Percentiles rank a stretch among this genome's conserved stretches.
Evolutionary conservation across 169 alveolate species (phyloP).

Genomic region (Cryptosporidium tyzzeri): DNA sequence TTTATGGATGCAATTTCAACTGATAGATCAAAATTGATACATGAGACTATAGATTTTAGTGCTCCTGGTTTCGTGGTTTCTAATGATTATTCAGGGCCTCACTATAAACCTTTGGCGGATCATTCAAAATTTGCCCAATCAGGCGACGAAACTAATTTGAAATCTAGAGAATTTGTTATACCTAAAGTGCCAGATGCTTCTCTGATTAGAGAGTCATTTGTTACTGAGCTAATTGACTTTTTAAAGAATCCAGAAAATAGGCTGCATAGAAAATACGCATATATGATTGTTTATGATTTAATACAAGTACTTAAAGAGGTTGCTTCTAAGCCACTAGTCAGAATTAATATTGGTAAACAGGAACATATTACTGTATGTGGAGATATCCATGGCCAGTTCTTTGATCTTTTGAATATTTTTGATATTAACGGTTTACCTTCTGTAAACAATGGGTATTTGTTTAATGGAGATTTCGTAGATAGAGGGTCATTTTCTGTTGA

Average conservation of each 20-base stretch:
- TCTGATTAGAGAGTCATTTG: conserved; percentile 77
- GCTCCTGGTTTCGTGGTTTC: conserved; percentile 7
- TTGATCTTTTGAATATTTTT: conserved; percentile 96
- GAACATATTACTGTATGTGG: conserved; percentile 98
- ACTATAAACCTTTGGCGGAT: not conserved
- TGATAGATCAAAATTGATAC: conserved; percentile 74
- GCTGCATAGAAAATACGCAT: conserved; percentile 93
- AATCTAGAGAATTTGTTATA: conserved; percentile 1
- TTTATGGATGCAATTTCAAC: conserved; percentile 87
- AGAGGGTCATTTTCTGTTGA: conserved; percentile 99
- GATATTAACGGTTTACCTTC: conserved; percentile 96
- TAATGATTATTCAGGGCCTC: conserved; percentile 48
- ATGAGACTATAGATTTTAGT: conserved; percentile 50
- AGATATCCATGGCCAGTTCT: conserved; percentile 99
- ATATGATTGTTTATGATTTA: conserved; percentile 89
- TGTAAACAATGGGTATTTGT: conserved; percentile 95
- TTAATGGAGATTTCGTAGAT: conserved; percentile 99
- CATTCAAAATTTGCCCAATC: not conserved
- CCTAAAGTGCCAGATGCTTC: not conserved
- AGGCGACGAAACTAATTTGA: not conserved
- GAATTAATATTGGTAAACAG: conserved; percentile 88
- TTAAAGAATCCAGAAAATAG: conserved; percentile 92
- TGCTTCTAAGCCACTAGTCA: conserved; percentile 87
- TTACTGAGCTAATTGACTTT: conserved; percentile 81
- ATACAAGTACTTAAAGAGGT: conserved; percentile 89